Percentiles rank a stretch among this genome's conserved stretches.
These are phyloP conservation scores for Petunia secreta DNA, from an alignment of 257 asterid genomes.

Conservation along the genomic window DNA sequence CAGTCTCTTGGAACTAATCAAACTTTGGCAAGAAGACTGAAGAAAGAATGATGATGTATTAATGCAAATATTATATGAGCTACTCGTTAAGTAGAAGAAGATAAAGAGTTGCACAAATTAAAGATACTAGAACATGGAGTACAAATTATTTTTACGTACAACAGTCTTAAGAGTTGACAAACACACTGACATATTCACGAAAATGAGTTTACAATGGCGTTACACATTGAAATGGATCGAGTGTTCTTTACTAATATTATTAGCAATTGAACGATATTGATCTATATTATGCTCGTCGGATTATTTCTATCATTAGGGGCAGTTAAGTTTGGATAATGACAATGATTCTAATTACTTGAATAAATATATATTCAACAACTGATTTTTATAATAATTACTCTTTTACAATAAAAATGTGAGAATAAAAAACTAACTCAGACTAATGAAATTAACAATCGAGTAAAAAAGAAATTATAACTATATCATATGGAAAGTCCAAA, in stretches of 20 bases:
- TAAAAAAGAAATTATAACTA: neutral
- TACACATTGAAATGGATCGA: neutral
- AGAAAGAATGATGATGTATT: slow-evolving; percentile 22
- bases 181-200: no score
- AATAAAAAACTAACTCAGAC: neutral
- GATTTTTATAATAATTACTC: neutral
- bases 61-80: no score
- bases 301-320: neutral
- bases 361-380: no score
- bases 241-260: neutral
- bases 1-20: slow-evolving; percentile 24
- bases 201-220: neutral
- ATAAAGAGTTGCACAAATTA: no score
- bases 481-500: neutral
- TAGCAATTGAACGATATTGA: neutral
- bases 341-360: neutral
- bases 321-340: neutral
- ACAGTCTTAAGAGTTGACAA: no score
- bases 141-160: no score
- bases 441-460: neutral
- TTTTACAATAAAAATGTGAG: neutral
- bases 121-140: no score
- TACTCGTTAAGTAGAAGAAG: no score
- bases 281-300: neutral
- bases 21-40: neutral